Base-by-base conservation (phyloP, 305 asterid genomes). In the Lippia alba region DNA sequence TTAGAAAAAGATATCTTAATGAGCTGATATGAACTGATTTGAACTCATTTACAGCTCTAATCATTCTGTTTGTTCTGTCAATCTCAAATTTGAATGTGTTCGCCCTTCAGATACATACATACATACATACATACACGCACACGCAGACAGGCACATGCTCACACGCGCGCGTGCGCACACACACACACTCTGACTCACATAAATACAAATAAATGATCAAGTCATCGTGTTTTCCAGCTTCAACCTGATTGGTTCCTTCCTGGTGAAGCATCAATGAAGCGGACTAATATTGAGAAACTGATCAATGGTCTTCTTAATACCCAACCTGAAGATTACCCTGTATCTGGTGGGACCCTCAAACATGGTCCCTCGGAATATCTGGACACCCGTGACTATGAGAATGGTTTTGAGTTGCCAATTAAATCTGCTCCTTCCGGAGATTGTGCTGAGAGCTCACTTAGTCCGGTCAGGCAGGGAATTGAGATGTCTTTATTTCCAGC, bases 171-270 rank as follows among this genome's bases (percentile, higher is more conserved):
- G n/a, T n/a, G 30, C 30, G 30, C 30, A 24, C 30, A 24, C 30
- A 24, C 30, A 24, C 30, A 24, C n/a, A n/a, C n/a, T n/a, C n/a
- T n/a, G n/a, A n/a, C 30, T 24, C 30, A 3, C 30, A 36, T 36
- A 36, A 1, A 36, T 36, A 36, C 6, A 67, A 8, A 64, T 53
- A 69, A 45, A 75, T 48, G 62, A 18, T 53, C 15, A 54, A 61
- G 58, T 73, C 74, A 53, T 34, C 71, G 44, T 18, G 60, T 66
- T 66, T 78, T 88, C 57, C 97, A 94, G 97, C 97, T 94, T 57
- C 86, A 77, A 51, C 73, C 72, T 8, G 85, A 84, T 83, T 95
- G 99, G 99, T 95, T 95, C 72, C 96, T 88, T 34, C 85, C 96
- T 17, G 76, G 79, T 56, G 99, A 89, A 74, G 96, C 97, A 77